Conservation (phyloP, 805 yeast species). For the Nakazawaea populi region DNA sequence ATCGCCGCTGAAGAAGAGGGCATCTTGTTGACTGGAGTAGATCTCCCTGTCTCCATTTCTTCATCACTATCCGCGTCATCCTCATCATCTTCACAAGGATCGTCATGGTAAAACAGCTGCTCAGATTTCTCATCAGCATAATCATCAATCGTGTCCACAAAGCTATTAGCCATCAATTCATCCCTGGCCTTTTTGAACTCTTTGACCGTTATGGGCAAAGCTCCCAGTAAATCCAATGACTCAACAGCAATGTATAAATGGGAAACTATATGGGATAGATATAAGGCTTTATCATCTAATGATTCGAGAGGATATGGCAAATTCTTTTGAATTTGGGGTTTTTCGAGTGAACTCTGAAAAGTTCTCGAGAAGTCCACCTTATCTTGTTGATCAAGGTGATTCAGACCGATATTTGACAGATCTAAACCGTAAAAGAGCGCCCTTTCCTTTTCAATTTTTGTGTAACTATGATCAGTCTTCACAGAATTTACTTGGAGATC, state of each 20-base stretch:
- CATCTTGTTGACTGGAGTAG: constrained; percentile 51
- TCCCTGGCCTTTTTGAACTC: constrained; percentile 48
- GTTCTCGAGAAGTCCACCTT: constrained; percentile 19
- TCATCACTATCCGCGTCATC: constrained; percentile 32
- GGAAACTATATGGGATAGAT: constrained; percentile 72
- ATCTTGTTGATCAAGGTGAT: constrained; percentile 17
- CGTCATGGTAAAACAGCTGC: constrained; percentile 22
- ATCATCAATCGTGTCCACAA: constrained; percentile 30
- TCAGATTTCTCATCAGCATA: constrained; percentile 16
- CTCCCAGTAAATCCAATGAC: constrained; percentile 70
- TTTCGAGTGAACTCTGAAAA: constrained; percentile 17
- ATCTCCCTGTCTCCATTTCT: constrained; percentile 32
- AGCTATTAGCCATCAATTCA: constrained; percentile 30
- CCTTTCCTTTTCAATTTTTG: constrained; percentile 16
- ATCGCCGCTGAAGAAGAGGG: constrained; percentile 67
- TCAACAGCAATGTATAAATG: constrained; percentile 74
- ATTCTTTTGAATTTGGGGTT: constrained; percentile 17
- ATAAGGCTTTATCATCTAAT: constrained; percentile 61
- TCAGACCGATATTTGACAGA: constrained; percentile 43
- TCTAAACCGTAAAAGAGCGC: constrained; percentile 42
- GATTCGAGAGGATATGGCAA: constrained; percentile 75
- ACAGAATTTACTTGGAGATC: neutral
- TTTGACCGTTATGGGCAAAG: constrained; percentile 57
- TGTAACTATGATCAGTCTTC: neutral
- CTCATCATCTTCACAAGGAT: constrained; percentile 30